Base-by-base conservation (phyloP, 2,329 filamentous ascomycete genomes). In the Penicillium concentricum region DNA sequence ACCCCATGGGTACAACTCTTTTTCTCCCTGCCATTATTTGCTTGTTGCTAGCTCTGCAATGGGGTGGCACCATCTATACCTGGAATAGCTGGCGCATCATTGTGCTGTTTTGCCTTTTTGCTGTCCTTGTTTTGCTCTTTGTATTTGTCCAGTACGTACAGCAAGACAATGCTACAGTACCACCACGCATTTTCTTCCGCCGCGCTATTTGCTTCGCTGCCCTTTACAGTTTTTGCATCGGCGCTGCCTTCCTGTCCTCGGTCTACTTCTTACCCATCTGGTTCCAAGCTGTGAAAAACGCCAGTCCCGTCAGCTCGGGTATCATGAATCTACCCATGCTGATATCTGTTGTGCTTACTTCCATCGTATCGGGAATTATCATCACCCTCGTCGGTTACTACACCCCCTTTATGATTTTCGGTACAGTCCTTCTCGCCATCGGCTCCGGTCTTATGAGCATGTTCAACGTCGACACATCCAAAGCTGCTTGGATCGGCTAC, bases 141-240 rank as follows among this genome's bases (percentile, higher is more conserved):
- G 4, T 56, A 6, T n/a, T 60, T 63, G 80, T 28, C 75, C 66
- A 43, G 70, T 83, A 43, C 76, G 82, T 74, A 67, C 73, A 78
- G 64, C 74, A 76, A 18, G 81, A 83, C 24, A 72, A 74, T 48
- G 81, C 77, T 7, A 80, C 79, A 8, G 68, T 84, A n/a, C 82
- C 82, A 26, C 79, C 79, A 32, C 71, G 77, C 16, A 74, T 84
- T 47, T 75, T 83, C 62, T 76, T 71, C 53, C 74, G 80, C 61
- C 74, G 81, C 22, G 75, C 68, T 37, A 67, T 78, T 20, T 65
- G 71, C 12, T 56, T 67, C 37, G 64, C 69, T 34, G 55, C 63
- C 5, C 67, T 68, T 56, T 76, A 71, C 66, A 61, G 63, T 20
- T 54, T 54, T 22, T 50, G 45, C 15, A 4, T 54, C 16, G 52